A percentile compares a stretch with the other conserved stretches of the same genome.
Evolutionary conservation across 2,329 filamentous ascomycete species (phyloP).

Genomic region (Colletotrichum truncatum): DNA sequence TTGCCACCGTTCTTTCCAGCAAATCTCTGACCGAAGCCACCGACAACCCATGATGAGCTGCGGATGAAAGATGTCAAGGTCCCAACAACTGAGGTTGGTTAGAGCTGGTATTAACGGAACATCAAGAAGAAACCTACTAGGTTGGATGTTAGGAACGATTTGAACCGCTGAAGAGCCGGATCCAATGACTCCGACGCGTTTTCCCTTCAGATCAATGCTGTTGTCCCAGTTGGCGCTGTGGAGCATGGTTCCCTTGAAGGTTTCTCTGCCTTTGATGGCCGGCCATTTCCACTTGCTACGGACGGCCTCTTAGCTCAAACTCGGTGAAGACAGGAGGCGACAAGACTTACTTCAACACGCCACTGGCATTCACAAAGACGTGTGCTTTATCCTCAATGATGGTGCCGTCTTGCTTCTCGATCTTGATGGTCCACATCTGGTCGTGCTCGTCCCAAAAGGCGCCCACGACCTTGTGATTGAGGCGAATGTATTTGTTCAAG

Average conservation of each 20-base stretch:
- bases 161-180: constrained; percentile 41
- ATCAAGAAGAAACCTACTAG: neutral
- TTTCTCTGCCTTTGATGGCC: constrained; percentile 38
- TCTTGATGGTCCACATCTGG: constrained; percentile 31
- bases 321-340: neutral
- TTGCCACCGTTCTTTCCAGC: constrained; percentile 56
- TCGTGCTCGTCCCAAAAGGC: constrained; percentile 36
- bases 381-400: constrained; percentile 31
- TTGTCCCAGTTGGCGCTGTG: constrained; percentile 43
- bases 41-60: constrained; percentile 56
- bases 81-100: neutral
- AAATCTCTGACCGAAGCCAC: constrained; percentile 55
- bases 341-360: constrained; percentile 51
- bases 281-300: constrained; percentile 40
- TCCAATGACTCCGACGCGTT: constrained; percentile 40
- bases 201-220: constrained; percentile 34
- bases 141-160: constrained; percentile 40
- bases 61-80: constrained; percentile 40
- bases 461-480: constrained; percentile 32
- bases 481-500: constrained; percentile 33
- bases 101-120: neutral
- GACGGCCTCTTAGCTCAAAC: neutral
- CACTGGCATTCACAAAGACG: constrained; percentile 45
- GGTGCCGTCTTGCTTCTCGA: constrained; percentile 24
- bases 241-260: constrained; percentile 39